A percentile compares a stretch with the other conserved stretches of the same genome.
phyloP scores from a whole-genome alignment of 257 asterid genomes.

The Solanum medicagineum region DNA sequence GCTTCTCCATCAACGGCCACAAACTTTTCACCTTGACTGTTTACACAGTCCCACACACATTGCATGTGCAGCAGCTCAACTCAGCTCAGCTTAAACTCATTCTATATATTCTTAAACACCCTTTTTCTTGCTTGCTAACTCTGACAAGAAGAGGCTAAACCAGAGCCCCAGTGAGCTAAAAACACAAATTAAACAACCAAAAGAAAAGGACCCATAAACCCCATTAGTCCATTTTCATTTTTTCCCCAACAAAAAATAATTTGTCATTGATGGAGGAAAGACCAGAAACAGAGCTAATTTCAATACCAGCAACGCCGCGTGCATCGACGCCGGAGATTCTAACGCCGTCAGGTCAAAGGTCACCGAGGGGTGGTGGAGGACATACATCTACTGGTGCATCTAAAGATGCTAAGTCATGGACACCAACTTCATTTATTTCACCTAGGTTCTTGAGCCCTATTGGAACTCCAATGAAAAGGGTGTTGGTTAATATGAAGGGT shows the following conservation, averaged over 20 bases:
- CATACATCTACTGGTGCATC: conserved; percentile 22
- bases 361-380: conserved; percentile 51
- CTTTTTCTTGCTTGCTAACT: not conserved
- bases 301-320: conserved; percentile 98
- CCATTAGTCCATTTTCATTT: not conserved
- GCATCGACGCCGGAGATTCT: conserved; percentile 93
- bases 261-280: conserved; percentile 54
- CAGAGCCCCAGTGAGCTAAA: not conserved
- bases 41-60: not conserved
- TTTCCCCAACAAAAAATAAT: not conserved
- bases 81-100: not conserved
- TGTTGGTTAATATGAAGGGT: conserved; percentile 79
- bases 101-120: not conserved
- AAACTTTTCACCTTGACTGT: not conserved
- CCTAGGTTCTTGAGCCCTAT: conserved; percentile 95
- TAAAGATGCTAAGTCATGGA: conserved; percentile 72
- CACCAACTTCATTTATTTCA: conserved; percentile 90
- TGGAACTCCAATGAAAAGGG: conserved; percentile 97
- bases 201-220: not conserved
- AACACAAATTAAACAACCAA: not conserved
- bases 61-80: not conserved
- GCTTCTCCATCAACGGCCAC: not conserved
- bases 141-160: not conserved
- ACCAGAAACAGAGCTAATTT: conserved; percentile 89
- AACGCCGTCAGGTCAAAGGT: conserved; percentile 81